Percentiles rank a stretch among this genome's conserved stretches.
These are phyloP conservation scores for Xylaria polymorpha DNA, from an alignment of 2,329 filamentous ascomycete genomes.

Conservation along the genomic window DNA sequence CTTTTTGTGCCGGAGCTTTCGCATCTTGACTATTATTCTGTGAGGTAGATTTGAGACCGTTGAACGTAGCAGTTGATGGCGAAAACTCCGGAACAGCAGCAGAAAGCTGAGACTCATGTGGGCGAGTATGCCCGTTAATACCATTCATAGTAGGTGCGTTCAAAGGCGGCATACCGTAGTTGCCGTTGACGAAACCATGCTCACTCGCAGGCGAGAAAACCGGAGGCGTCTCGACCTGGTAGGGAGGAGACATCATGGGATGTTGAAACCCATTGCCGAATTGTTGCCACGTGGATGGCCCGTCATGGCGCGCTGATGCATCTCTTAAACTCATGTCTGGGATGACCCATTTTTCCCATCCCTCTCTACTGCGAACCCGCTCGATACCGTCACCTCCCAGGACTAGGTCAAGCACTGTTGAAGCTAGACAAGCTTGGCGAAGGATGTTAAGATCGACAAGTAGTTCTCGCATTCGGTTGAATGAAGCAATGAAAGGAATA, in stretches of 20 bases:
- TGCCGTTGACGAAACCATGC: slow-evolving; percentile 51
- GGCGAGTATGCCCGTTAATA: slow-evolving; percentile 43
- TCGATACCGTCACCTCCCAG: slow-evolving; percentile 81
- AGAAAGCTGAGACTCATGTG: slow-evolving; percentile 65
- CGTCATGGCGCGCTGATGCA: slow-evolving; percentile 77
- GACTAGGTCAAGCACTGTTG: slow-evolving; percentile 78
- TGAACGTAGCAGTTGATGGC: slow-evolving; percentile 49
- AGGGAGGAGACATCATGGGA: slow-evolving; percentile 44
- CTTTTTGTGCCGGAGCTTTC: slow-evolving; percentile 9
- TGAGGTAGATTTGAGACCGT: slow-evolving; percentile 28
- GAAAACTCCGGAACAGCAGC: slow-evolving; percentile 73
- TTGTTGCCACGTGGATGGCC: slow-evolving; percentile 59
- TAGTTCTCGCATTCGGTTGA: slow-evolving; percentile 83
- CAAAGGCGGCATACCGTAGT: slow-evolving; percentile 42
- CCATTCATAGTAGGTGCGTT: slow-evolving; percentile 40
- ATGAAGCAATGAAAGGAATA: slow-evolving; percentile 81
- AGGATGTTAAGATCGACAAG: slow-evolving; percentile 79
- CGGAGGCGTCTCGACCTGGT: slow-evolving; percentile 44
- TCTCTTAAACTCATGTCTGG: slow-evolving; percentile 77
- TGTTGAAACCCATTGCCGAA: slow-evolving; percentile 36
- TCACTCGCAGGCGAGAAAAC: slow-evolving; percentile 49
- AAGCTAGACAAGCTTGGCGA: slow-evolving; percentile 78
- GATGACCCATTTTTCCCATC: slow-evolving; percentile 81
- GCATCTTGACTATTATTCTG: slow-evolving; percentile 12
- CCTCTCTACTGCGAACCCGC: slow-evolving; percentile 77